Evolutionary conservation across 306 rosid species (phyloP).

Genomic region (Medicago ruthenica): DNA sequence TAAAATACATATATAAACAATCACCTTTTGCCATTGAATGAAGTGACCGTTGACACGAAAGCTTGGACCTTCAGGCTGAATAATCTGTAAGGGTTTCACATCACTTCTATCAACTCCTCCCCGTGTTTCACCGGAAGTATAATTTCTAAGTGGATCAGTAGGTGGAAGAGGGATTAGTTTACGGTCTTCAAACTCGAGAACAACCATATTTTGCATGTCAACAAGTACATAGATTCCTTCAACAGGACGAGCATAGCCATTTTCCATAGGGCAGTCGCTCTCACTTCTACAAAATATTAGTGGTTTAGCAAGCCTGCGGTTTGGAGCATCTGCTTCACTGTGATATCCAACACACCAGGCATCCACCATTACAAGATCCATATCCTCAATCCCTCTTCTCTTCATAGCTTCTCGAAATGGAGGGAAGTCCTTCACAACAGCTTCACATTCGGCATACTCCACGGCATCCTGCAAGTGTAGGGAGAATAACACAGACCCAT

Average conservation of each 20-base stretch:
- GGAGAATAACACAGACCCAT: conserved; percentile 3
- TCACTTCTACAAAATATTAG: conserved; percentile 80
- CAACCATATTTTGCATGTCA: conserved; percentile 83
- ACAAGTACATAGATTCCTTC: conserved; percentile 84
- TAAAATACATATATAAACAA: conserved; percentile 36
- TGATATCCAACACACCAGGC: conserved; percentile 88
- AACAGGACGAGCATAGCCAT: conserved; percentile 88
- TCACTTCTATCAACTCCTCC: conserved; percentile 92
- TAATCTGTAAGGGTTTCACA: conserved; percentile 73
- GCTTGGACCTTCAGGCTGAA: conserved; percentile 88
- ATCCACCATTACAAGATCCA: conserved; percentile 92
- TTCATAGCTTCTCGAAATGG: conserved; percentile 83
- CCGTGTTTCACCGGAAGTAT: conserved; percentile 75
- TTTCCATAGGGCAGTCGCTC: conserved; percentile 89
- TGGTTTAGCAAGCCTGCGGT: conserved; percentile 85
- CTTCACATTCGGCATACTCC: conserved; percentile 91
- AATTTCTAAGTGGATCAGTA: conserved; percentile 80
- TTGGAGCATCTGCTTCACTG: conserved; percentile 83
- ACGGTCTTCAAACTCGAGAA: conserved; percentile 83
- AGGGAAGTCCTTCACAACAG: conserved; percentile 75
- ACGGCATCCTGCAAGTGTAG: conserved; percentile 64
- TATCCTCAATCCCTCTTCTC: conserved; percentile 85
- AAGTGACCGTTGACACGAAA: conserved; percentile 76
- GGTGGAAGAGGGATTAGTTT: conserved; percentile 81
- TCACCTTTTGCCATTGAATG: conserved; percentile 83